Percentiles rank a stretch among this genome's conserved stretches.
Evolutionary conservation across 192 early-diverging fungal genomes (phyloP).

Genomic region (Coemansia sp.): DNA sequence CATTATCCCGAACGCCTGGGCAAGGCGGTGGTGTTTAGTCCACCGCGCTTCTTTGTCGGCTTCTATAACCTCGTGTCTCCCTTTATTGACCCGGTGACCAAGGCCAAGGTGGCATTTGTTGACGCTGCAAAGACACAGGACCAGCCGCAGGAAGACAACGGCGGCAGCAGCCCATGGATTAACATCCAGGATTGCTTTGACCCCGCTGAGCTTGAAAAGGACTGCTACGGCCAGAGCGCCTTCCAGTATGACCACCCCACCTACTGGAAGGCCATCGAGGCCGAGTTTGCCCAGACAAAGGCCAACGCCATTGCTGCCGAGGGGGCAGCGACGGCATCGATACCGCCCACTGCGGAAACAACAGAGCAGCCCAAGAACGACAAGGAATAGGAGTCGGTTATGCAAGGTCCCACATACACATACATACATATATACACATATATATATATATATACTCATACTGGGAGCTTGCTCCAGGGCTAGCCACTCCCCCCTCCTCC

Average conservation of each 20-base stretch:
- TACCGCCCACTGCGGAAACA: background rate
- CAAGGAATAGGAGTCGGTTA: too few relatives aligned
- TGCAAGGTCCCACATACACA: too few relatives aligned
- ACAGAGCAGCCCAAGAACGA: too few relatives aligned
- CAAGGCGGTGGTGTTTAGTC: conserved; percentile 66
- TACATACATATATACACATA: too few relatives aligned
- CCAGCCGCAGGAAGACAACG: conserved; percentile 1
- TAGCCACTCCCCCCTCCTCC: too few relatives aligned
- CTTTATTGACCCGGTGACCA: conserved; percentile 91
- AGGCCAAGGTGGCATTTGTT: conserved; percentile 81
- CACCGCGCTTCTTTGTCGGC: conserved; percentile 81
- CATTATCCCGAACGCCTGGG: conserved; percentile 91
- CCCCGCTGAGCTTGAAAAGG: conserved; percentile 52
- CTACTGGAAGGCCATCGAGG: conserved; percentile 62
- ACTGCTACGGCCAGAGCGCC: conserved; percentile 69
- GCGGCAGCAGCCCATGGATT: conserved; percentile 39
- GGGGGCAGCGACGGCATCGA: background rate
- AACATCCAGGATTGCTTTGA: conserved; percentile 38
- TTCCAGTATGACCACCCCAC: conserved; percentile 65
- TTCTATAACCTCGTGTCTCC: conserved; percentile 82
- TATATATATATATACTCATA: too few relatives aligned
- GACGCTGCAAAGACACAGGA: conserved; percentile 54
- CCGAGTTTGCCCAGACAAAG: conserved; percentile 43
- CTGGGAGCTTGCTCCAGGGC: too few relatives aligned
- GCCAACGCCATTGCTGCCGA: conserved; percentile 13